These are phyloP conservation scores for Zygotorulaspora sp. DNA, from an alignment of 805 yeast genomes.

Conservation along the genomic window DNA sequence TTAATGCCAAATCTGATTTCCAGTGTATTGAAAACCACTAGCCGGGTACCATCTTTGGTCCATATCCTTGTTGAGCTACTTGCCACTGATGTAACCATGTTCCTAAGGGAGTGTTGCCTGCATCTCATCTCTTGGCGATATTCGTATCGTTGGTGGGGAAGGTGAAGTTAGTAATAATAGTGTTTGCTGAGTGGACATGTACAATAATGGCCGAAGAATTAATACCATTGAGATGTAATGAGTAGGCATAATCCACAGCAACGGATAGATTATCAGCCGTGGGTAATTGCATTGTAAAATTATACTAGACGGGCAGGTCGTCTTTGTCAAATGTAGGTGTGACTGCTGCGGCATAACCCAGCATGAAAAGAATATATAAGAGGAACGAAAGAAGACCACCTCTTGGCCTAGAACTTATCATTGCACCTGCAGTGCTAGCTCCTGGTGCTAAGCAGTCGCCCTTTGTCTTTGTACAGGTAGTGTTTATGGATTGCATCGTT, in stretches of 20 bases:
- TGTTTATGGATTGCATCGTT: background rate
- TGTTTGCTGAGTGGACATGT: background rate
- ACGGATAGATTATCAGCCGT: conserved; percentile 1
- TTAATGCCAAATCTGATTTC: background rate
- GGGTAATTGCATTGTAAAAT: conserved; percentile 3
- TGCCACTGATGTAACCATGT: conserved; percentile 4
- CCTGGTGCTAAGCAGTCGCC: conserved; percentile 5
- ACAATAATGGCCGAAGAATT: background rate
- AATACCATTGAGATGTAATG: background rate
- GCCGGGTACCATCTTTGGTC: conserved; percentile 5
- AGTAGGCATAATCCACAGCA: conserved; percentile 2
- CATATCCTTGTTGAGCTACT: conserved; percentile 2
- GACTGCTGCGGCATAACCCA: background rate
- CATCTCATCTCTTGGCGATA: conserved; percentile 1
- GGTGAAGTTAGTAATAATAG: background rate
- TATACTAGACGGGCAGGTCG: background rate
- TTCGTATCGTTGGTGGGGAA: background rate
- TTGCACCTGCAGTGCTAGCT: conserved; percentile 4
- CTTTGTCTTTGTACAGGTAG: conserved; percentile 3
- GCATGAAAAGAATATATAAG: background rate
- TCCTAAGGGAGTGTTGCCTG: conserved; percentile 1
- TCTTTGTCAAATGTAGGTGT: conserved; percentile 3
- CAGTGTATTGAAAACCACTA: conserved; percentile 6
- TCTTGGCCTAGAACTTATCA: background rate
- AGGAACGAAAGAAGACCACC: background rate